These are phyloP conservation scores for Populus ilicifolia DNA, from an alignment of 345 rosid species.

Conservation along the genomic window DNA sequence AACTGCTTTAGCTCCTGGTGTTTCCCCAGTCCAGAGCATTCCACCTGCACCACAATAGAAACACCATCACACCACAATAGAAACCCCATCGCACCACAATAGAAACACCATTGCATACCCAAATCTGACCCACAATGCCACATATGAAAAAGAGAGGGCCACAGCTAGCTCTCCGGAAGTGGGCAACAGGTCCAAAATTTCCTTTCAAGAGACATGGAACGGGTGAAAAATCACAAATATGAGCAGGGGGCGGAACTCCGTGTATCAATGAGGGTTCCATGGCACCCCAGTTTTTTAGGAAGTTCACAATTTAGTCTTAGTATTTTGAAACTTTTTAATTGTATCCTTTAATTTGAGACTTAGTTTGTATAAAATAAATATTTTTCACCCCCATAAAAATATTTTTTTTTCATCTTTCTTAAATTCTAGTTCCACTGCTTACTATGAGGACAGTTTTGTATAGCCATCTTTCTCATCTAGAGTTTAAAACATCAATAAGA, in stretches of 20 bases:
- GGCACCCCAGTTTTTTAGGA: no score
- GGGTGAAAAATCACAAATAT: background rate
- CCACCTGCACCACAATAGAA: constrained; percentile 47
- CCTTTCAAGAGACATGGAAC: background rate
- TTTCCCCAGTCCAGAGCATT: constrained; percentile 82
- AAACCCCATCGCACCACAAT: no score
- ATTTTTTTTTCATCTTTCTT: background rate
- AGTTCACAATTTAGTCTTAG: no score
- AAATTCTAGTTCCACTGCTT: background rate
- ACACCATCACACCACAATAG: background rate
- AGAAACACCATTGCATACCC: no score
- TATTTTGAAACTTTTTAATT: background rate
- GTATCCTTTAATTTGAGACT: background rate
- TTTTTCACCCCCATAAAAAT: background rate
- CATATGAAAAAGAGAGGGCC: background rate
- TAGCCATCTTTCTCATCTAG: background rate
- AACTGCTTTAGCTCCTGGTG: constrained; percentile 59
- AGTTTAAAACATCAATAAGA: background rate
- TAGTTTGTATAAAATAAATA: no score
- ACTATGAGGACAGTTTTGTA: background rate
- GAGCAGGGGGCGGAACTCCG: background rate
- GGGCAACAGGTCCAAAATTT: background rate
- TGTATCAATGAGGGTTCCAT: background rate
- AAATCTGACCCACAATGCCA: background rate
- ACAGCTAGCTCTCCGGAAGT: background rate